Evolutionary conservation across 306 rosid species (phyloP).

Genomic region (Cyamopsis tetragonoloba): DNA sequence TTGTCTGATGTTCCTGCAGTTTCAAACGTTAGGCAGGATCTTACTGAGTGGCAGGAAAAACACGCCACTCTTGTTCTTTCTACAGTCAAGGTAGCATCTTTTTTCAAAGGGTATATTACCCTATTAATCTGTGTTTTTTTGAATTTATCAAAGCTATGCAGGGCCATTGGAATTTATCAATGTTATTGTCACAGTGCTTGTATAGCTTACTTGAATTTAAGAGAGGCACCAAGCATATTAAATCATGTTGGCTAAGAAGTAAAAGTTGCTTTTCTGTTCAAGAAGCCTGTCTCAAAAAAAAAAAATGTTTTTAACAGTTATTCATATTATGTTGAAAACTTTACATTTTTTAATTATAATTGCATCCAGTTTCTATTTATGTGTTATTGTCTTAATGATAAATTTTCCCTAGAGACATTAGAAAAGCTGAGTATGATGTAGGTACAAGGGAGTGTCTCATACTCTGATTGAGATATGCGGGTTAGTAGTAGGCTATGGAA

Average conservation of each 20-base stretch:
- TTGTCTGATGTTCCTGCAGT: conserved; percentile 47
- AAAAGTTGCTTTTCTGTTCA: neutral
- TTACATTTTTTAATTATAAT: neutral
- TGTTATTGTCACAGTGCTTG: neutral
- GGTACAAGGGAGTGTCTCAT: neutral
- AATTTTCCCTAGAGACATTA: neutral
- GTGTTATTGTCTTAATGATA: neutral
- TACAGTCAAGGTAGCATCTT: conserved; percentile 49
- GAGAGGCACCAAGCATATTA: neutral
- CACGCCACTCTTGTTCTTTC: conserved; percentile 69
- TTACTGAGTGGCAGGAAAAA: conserved; percentile 70
- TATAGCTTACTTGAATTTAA: neutral
- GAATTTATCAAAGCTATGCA: conserved; percentile 9
- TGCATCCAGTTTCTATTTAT: neutral
- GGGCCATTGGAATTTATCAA: neutral
- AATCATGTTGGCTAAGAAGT: neutral
- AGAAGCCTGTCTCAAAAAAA: neutral
- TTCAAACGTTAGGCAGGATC: conserved; percentile 66
- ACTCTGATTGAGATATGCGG: neutral
- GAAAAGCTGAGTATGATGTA: neutral
- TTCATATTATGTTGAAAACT: neutral
- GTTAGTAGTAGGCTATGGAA: neutral
- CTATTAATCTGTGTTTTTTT: neutral
- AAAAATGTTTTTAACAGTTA: neutral
- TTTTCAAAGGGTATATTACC: neutral